These are phyloP conservation scores for Fusarium mexicanum DNA, from an alignment of 2,329 filamentous ascomycete species.

Conservation along the genomic window DNA sequence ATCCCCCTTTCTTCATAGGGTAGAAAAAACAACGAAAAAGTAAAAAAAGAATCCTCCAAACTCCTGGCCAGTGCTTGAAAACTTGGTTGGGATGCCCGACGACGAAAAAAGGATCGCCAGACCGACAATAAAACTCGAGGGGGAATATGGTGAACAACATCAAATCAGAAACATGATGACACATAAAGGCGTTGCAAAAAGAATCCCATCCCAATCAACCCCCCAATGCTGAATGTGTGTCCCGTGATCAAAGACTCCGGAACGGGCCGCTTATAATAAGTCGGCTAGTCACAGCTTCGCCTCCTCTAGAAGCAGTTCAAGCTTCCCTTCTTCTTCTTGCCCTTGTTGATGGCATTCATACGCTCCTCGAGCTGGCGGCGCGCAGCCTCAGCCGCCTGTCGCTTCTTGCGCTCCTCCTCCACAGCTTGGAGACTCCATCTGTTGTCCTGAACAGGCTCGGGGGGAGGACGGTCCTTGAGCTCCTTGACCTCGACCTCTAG, in stretches of 20 bases:
- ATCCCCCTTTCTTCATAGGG: conserved; percentile 30
- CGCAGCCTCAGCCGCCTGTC: conserved; percentile 88
- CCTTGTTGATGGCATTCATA: conserved; percentile 88
- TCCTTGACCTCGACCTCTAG: conserved; percentile 79
- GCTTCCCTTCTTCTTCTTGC: conserved; percentile 95
- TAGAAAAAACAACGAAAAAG: not conserved
- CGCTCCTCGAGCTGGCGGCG: conserved; percentile 90
- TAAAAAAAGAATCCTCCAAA: conserved; percentile 38
- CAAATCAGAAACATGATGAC: conserved; percentile 39
- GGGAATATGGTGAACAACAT: conserved; percentile 42
- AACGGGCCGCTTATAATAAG: not conserved
- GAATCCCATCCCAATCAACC: conserved; percentile 15
- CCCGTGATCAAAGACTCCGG: conserved; percentile 16
- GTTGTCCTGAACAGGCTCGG: conserved; percentile 62
- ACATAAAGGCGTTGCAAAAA: conserved; percentile 38
- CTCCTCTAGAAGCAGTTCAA: conserved; percentile 91
- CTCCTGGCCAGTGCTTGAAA: conserved; percentile 47
- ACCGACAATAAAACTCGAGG: conserved; percentile 39
- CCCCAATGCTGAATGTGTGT: conserved; percentile 5
- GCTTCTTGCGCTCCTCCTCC: conserved; percentile 94
- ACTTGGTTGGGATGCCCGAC: conserved; percentile 28
- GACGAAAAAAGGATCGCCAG: conserved; percentile 17
- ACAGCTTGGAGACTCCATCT: conserved; percentile 85
- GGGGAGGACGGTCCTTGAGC: conserved; percentile 61
- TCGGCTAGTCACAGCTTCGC: conserved; percentile 37